Evolutionary conservation across 2,329 filamentous ascomycete genomes (phyloP).

Genomic region (Sclerotinia nivalis): DNA sequence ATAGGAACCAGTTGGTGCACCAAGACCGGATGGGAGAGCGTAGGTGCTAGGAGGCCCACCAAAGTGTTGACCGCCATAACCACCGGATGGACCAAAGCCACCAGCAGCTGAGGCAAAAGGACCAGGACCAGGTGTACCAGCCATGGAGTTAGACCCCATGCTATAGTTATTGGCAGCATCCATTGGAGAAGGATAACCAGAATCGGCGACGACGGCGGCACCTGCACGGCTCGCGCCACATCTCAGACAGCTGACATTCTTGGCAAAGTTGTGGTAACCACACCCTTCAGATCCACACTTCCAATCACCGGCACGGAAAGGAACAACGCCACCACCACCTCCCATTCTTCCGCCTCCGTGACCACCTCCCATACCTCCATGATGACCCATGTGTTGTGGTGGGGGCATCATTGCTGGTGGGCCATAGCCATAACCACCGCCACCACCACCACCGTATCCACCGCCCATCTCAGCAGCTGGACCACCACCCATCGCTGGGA

Average conservation of each 20-base stretch:
- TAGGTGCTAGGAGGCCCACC: slow-evolving; percentile 87
- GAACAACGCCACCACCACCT: slow-evolving; percentile 81
- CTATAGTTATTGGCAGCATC: slow-evolving; percentile 79
- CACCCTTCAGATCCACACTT: slow-evolving; percentile 98
- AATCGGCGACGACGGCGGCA: slow-evolving; percentile 91
- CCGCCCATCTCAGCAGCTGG: slow-evolving; percentile 71
- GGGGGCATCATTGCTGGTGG: slow-evolving; percentile 80
- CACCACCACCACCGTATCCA: slow-evolving; percentile 57
- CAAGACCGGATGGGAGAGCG: slow-evolving; percentile 81
- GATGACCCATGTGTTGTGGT: slow-evolving; percentile 70
- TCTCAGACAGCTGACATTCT: slow-evolving; percentile 96
- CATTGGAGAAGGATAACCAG: slow-evolving; percentile 87
- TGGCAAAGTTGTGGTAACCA: slow-evolving; percentile 98
- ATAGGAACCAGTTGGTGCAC: slow-evolving; percentile 76
- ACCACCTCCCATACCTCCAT: slow-evolving; percentile 53
- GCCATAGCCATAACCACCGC: slow-evolving; percentile 57
- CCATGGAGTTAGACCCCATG: slow-evolving; percentile 87
- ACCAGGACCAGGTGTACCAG: slow-evolving; percentile 75
- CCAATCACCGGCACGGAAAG: slow-evolving; percentile 98
- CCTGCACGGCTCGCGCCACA: slow-evolving; percentile 94
- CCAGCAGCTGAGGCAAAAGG: slow-evolving; percentile 70
- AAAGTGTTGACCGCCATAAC: slow-evolving; percentile 75
- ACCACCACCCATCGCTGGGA: slow-evolving; percentile 85
- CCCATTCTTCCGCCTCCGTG: slow-evolving; percentile 70
- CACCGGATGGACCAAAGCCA: slow-evolving; percentile 64